Conservation (phyloP, 1,284 basidiomycete genomes). For the Malassezia cuniculi region DNA sequence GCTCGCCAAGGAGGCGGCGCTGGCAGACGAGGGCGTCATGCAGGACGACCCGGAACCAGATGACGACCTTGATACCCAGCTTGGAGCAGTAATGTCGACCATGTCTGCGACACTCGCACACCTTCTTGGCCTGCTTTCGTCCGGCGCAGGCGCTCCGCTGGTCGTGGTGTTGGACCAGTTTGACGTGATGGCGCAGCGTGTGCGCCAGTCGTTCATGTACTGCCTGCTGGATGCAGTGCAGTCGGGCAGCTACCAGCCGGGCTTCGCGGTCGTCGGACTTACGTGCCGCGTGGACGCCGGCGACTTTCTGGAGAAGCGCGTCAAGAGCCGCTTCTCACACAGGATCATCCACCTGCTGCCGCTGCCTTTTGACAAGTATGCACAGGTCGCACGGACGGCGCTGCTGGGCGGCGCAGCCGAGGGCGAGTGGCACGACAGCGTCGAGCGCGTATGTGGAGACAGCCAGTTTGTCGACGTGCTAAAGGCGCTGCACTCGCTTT, state of each 20-base stretch:
- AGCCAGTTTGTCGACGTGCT: constrained; percentile 9
- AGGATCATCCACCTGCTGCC: constrained; percentile 33
- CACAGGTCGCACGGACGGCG: constrained; percentile 20
- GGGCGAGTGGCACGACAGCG: neutral
- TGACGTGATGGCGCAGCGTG: constrained; percentile 31
- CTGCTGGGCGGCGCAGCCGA: neutral
- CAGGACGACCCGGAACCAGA: neutral
- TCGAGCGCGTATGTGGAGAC: constrained; percentile 15
- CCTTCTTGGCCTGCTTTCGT: constrained; percentile 33
- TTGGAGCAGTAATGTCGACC: constrained; percentile 13
- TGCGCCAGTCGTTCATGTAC: constrained; percentile 39
- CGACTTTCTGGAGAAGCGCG: constrained; percentile 40
- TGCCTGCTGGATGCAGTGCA: constrained; percentile 42
- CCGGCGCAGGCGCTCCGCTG: constrained; percentile 15
- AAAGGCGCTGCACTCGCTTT: constrained; percentile 19
- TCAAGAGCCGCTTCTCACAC: constrained; percentile 40
- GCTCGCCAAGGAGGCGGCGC: constrained; percentile 1
- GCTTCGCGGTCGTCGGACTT: constrained; percentile 32
- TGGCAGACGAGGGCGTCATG: neutral
- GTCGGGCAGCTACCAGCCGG: constrained; percentile 31
- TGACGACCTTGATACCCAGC: neutral
- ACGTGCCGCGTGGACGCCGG: constrained; percentile 31
- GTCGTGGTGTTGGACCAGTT: constrained; percentile 36
- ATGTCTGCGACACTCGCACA: constrained; percentile 25
- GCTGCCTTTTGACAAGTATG: constrained; percentile 15